These are phyloP conservation scores for Chaetomium globosum DNA, from an alignment of 2,329 filamentous ascomycete species.

Conservation along the genomic window DNA sequence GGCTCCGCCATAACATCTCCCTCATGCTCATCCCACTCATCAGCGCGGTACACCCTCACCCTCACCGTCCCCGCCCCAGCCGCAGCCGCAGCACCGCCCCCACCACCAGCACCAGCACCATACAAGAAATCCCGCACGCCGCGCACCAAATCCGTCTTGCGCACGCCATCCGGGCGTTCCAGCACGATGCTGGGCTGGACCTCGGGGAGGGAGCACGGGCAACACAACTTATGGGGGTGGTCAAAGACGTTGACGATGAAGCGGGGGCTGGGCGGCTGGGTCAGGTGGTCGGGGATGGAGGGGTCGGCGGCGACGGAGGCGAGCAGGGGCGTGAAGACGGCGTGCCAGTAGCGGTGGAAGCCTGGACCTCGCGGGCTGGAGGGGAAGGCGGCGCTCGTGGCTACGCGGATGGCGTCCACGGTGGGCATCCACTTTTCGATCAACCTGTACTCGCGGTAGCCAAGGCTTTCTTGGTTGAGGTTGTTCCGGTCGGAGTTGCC, in stretches of 20 bases:
- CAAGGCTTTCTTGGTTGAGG: neutral
- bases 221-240: neutral
- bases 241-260: constrained; percentile 20
- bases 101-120: neutral
- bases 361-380: no score
- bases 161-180: constrained; percentile 7
- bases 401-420: neutral
- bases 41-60: neutral
- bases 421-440: constrained; percentile 5
- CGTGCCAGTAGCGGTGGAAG: constrained; percentile 3
- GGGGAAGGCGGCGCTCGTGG: neutral
- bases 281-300: constrained; percentile 5
- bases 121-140: constrained; percentile 17
- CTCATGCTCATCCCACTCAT: neutral
- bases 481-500: neutral
- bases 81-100: no score
- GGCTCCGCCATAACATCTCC: neutral
- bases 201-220: constrained; percentile 12
- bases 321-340: neutral
- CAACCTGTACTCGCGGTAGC: neutral
- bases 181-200: constrained; percentile 13
- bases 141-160: constrained; percentile 9
- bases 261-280: neutral
- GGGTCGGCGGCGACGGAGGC: neutral
- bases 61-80: no score